Evolutionary conservation across 768 basidiomycete genomes (phyloP).

Genomic region (Podaxis sp.): DNA sequence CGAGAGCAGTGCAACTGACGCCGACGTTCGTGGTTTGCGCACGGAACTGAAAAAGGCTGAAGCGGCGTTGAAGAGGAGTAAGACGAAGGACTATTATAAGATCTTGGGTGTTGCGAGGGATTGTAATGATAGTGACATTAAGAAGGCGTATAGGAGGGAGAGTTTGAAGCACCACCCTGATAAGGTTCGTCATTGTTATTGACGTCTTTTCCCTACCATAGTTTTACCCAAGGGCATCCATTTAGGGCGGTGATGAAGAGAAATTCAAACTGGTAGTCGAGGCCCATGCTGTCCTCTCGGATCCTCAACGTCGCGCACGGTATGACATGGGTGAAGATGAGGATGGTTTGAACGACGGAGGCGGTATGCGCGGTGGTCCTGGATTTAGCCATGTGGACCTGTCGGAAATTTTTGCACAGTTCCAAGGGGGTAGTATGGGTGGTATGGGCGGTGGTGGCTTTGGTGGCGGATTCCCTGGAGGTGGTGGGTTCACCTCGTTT

Average conservation of each 20-base stretch:
- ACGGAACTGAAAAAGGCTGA: constrained; percentile 80
- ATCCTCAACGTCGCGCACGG: constrained; percentile 66
- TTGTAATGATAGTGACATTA: constrained; percentile 72
- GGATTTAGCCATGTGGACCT: constrained; percentile 51
- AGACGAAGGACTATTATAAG: constrained; percentile 90
- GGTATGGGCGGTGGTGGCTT: constrained; percentile 33
- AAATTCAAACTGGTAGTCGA: constrained; percentile 91
- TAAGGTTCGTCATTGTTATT: constrained; percentile 48
- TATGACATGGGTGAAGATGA: constrained; percentile 86
- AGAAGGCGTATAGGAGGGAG: constrained; percentile 89
- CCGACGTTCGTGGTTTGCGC: constrained; percentile 61
- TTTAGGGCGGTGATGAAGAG: constrained; percentile 90
- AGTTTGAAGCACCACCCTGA: constrained; percentile 85
- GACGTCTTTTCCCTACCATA: constrained; percentile 4
- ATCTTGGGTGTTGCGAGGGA: constrained; percentile 65
- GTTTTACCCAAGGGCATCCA: not conserved
- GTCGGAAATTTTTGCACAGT: constrained; percentile 64
- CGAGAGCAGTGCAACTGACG: constrained; percentile 56
- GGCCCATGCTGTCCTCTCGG: constrained; percentile 80
- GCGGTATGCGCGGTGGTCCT: constrained; percentile 39
- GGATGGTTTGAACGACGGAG: constrained; percentile 54
- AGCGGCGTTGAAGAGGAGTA: constrained; percentile 78
- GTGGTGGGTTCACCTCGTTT: constrained; percentile 19
- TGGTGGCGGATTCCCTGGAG: constrained; percentile 28
- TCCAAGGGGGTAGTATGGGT: constrained; percentile 45